A percentile compares a stretch with the other conserved stretches of the same genome.
phyloP scores from a whole-genome alignment of 169 alveolate genomes.

The Plasmodium ovale region DNA sequence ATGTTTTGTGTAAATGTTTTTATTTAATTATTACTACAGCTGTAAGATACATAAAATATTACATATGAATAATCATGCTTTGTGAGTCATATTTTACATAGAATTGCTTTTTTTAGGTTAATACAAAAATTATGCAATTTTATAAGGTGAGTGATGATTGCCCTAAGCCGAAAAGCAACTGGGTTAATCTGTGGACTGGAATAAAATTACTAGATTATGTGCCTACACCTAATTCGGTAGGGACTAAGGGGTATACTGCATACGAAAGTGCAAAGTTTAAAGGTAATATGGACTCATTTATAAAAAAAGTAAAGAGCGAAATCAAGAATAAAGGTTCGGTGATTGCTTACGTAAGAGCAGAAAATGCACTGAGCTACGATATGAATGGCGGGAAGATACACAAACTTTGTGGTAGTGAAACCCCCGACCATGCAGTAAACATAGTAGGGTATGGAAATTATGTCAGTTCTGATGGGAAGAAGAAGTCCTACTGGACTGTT shows the following conservation, averaged over 20 bases:
- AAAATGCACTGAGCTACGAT: constrained; percentile 36
- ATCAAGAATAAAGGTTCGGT: constrained; percentile 64
- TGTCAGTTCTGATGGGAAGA: constrained; percentile 4
- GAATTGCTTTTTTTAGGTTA: too few relatives aligned
- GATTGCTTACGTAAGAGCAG: constrained; percentile 44
- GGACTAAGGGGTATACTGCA: neutral
- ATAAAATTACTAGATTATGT: neutral
- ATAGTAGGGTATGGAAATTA: constrained; percentile 74
- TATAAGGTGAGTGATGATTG: constrained; percentile 5
- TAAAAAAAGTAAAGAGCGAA: constrained; percentile 29
- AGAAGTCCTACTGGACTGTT: constrained; percentile 22
- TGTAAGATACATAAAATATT: too few relatives aligned
- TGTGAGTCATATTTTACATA: too few relatives aligned
- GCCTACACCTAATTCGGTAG: neutral
- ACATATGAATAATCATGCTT: too few relatives aligned
- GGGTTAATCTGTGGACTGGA: neutral
- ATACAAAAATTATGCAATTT: too few relatives aligned
- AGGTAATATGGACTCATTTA: constrained; percentile 19
- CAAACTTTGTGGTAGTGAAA: constrained; percentile 36
- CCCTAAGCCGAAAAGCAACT: neutral
- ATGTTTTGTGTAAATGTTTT: too few relatives aligned
- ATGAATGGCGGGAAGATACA: constrained; percentile 64
- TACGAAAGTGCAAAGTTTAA: neutral
- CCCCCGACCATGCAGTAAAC: constrained; percentile 59
- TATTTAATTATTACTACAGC: too few relatives aligned